phyloP scores from a whole-genome alignment of 441 rosid species.

The Pelargonium myrrhifolium region DNA sequence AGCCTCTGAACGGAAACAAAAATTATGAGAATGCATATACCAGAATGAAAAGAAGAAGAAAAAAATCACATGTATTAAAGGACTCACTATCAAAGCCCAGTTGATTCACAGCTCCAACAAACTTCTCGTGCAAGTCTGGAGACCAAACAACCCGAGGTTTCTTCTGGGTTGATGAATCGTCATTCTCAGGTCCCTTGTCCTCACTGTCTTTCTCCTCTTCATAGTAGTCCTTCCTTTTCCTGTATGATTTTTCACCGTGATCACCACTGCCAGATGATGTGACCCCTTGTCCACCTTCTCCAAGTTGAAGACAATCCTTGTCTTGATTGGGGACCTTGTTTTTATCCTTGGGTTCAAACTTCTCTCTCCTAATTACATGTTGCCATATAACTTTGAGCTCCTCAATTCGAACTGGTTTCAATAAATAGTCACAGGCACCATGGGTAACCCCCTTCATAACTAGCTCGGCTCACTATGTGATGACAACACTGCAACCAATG shows the following conservation, averaged over 20 bases:
- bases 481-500: slow-evolving; percentile 63
- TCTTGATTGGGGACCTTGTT: slow-evolving; percentile 35
- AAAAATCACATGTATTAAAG: background rate
- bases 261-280: slow-evolving; percentile 25
- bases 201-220: slow-evolving; percentile 45
- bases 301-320: slow-evolving; percentile 23
- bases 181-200: slow-evolving; percentile 41
- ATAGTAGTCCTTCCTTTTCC: slow-evolving; percentile 58
- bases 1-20: slow-evolving; percentile 55
- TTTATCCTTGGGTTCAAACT: slow-evolving; percentile 31
- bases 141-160: slow-evolving; percentile 96
- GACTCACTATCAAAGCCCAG: slow-evolving; percentile 80
- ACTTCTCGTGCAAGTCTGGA: slow-evolving; percentile 71
- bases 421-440: slow-evolving; percentile 83
- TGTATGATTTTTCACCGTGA: slow-evolving; percentile 34
- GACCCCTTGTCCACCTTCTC: slow-evolving; percentile 23
- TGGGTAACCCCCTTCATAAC: slow-evolving; percentile 85
- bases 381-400: slow-evolving; percentile 94
- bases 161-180: slow-evolving; percentile 56
- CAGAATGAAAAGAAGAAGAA: slow-evolving; percentile 14
- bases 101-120: slow-evolving; percentile 79
- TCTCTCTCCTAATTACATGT: slow-evolving; percentile 76
- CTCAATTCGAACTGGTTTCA: slow-evolving; percentile 79
- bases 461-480: slow-evolving; percentile 66
- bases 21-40: background rate